A percentile compares a stretch with the other conserved stretches of the same genome.
Conservation (phyloP, 345 rosid genomes). For the Syzygium aqueum region DNA sequence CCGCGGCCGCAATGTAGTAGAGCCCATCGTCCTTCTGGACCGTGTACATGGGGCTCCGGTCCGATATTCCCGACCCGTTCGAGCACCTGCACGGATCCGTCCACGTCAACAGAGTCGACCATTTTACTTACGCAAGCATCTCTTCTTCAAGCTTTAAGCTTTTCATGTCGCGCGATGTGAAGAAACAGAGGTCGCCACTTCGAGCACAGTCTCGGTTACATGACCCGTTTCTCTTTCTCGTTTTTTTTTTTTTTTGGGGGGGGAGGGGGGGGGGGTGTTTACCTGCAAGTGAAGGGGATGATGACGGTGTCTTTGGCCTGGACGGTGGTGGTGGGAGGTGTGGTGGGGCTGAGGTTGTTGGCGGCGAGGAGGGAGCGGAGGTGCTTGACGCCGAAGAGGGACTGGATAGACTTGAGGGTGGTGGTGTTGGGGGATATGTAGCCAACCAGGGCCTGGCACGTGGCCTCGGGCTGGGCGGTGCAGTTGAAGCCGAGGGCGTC, state of each 20-base stretch:
- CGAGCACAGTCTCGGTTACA: not conserved
- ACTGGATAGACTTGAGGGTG: constrained; percentile 24
- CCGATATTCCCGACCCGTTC: constrained; percentile 43
- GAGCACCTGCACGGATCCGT: constrained; percentile 37
- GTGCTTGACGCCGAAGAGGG: constrained; percentile 38
- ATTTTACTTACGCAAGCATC: not conserved
- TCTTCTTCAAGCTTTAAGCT: not conserved
- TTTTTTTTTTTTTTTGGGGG: too few species aligned
- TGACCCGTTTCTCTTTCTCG: too few species aligned
- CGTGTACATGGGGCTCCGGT: constrained; percentile 28
- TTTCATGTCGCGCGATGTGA: not conserved
- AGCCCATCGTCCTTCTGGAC: constrained; percentile 31
- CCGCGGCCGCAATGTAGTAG: constrained; percentile 19
- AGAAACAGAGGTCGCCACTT: not conserved
- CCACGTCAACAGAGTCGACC: not conserved
- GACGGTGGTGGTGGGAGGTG: constrained; percentile 5
- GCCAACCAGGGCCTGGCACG: constrained; percentile 43
- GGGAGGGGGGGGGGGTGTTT: not conserved
- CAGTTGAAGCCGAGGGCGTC: constrained; percentile 33
- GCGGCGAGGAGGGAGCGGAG: constrained; percentile 43
- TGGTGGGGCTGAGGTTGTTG: constrained; percentile 34
- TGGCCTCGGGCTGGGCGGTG: not conserved
- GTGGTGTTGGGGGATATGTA: constrained; percentile 40
- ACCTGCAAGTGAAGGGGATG: constrained; percentile 54
- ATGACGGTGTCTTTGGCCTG: constrained; percentile 10